Base-by-base conservation (phyloP, 2,329 filamentous ascomycete genomes). In the Purpureocillium takamizusanense region DNA sequence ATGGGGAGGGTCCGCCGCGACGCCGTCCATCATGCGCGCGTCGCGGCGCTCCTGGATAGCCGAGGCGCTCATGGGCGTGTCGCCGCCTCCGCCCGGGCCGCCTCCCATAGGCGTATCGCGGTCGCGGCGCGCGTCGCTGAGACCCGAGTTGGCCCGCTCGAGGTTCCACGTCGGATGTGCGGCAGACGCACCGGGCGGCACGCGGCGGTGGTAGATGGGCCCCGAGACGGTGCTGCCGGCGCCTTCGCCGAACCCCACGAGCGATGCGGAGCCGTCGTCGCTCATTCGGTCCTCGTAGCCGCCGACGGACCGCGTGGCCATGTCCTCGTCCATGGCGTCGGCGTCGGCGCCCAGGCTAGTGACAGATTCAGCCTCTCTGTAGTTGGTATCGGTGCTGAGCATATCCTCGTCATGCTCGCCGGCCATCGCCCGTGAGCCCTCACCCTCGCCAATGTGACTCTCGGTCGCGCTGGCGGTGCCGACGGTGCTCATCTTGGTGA, bases 161-260 rank as follows among this genome's bases (percentile, higher is more conserved):
- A 74, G 54, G 10, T 54, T 56, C 66, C 65, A 72, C 30, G 50
- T 43, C 45, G 61, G 51, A 45, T 54, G 52, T 40, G 61, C 36
- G 56, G 49, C 63, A 59, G 42, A 55, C 42, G 49, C 61, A 45
- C 54, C 63, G 47, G 66, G 68, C 46, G 61, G 60, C 36, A 66
- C 59, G 35, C 72, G 57, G 43, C 73, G 63, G 57, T 75, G 67
- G 62, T 84, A 74, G 54, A 84, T 83, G 30, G 86, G 86, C 0
- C 87, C 87, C 42, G 81, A 86, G 41, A 89, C 81, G 5, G 87
- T 87, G 57, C 83, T 87, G 49, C 83, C 86, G 9, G 90, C 89
- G 27, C 89, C 90, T 59, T 95, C 89, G 36, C 90, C 90, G 50
- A 95, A 95, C 1, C 84, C 90, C 9, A 95, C 90, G 6, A 95